Evolutionary conservation across 2,329 filamentous ascomycete species (phyloP).

Genomic region (Beauveria rudraprayagi): DNA sequence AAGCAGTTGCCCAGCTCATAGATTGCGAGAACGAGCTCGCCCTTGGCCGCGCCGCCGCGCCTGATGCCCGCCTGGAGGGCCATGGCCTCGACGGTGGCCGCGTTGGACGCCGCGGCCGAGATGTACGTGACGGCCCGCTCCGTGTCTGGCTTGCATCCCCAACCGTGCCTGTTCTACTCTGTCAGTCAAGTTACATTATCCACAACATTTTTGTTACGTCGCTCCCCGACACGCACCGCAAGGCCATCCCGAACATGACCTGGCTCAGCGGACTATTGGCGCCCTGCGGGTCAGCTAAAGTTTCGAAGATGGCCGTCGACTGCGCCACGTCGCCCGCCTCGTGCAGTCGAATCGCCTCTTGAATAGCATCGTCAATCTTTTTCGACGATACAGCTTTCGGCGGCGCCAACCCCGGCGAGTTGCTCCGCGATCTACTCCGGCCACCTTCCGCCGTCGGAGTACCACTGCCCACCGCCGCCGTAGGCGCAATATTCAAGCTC

Average conservation of each 20-base stretch:
- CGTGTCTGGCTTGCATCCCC: slow-evolving; percentile 73
- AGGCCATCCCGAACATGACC: slow-evolving; percentile 86
- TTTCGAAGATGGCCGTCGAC: slow-evolving; percentile 80
- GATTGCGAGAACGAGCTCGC: slow-evolving; percentile 91
- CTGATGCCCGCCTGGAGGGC: slow-evolving; percentile 82
- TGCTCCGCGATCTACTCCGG: slow-evolving; percentile 13
- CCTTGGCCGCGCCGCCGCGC: slow-evolving; percentile 90
- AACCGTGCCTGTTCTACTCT: slow-evolving; percentile 62
- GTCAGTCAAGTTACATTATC: slow-evolving; percentile 1
- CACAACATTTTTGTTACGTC: no score
- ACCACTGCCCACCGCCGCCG: slow-evolving; percentile 21
- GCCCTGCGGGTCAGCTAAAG: slow-evolving; percentile 72
- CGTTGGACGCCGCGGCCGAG: slow-evolving; percentile 81
- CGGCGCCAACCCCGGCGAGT: slow-evolving; percentile 16
- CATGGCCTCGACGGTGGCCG: slow-evolving; percentile 75
- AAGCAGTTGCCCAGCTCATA: slow-evolving; percentile 93
- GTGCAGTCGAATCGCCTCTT: slow-evolving; percentile 91
- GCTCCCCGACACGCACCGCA: slow-evolving; percentile 49
- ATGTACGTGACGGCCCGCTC: slow-evolving; percentile 74
- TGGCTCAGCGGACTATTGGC: slow-evolving; percentile 91
- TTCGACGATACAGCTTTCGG: slow-evolving; percentile 35
- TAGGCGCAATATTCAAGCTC: slow-evolving; percentile 12
- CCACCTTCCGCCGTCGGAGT: slow-evolving; percentile 15
- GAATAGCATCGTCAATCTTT: slow-evolving; percentile 63
- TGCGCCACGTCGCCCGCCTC: slow-evolving; percentile 70